These are phyloP conservation scores for Phytophthora sp. DNA, from an alignment of 352 stramenopile genomes.

Conservation along the genomic window DNA sequence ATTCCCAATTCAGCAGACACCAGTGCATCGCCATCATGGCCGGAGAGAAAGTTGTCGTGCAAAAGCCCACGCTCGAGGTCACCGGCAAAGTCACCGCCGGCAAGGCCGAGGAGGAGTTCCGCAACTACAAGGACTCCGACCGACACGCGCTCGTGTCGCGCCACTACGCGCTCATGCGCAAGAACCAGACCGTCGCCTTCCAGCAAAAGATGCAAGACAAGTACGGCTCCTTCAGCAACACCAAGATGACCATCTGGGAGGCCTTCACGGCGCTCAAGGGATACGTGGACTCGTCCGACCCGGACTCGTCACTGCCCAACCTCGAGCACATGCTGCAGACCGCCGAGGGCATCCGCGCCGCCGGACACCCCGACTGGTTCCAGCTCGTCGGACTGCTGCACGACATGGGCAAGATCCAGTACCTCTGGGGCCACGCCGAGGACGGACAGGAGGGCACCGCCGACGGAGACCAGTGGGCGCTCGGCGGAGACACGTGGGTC, in stretches of 20 bases:
- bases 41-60: slow-evolving; percentile 4
- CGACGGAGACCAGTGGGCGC: slow-evolving; percentile 91
- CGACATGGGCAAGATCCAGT: slow-evolving; percentile 96
- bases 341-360: slow-evolving; percentile 90
- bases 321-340: slow-evolving; percentile 95
- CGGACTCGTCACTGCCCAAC: slow-evolving; percentile 91
- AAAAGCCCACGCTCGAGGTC: slow-evolving; percentile 34
- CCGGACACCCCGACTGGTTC: slow-evolving; percentile 92
- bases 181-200: slow-evolving; percentile 75
- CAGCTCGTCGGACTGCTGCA: slow-evolving; percentile 92
- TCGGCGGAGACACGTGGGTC: slow-evolving; percentile 94
- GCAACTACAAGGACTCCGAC: slow-evolving; percentile 80
- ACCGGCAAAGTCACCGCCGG: slow-evolving; percentile 46
- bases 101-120: slow-evolving; percentile 79
- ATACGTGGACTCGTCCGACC: slow-evolving; percentile 95
- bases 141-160: slow-evolving; percentile 71
- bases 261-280: slow-evolving; percentile 89
- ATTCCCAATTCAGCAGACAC: slow-evolving; percentile 2
- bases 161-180: slow-evolving; percentile 83
- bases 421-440: slow-evolving; percentile 85
- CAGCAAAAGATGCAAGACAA: slow-evolving; percentile 75
- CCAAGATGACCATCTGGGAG: slow-evolving; percentile 92
- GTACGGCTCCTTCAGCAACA: slow-evolving; percentile 74
- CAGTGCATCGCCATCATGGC: slow-evolving; percentile 9
- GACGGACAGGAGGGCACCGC: slow-evolving; percentile 90